These are phyloP conservation scores for Solanum commersonii DNA, from an alignment of 257 asterid species.

Conservation along the genomic window DNA sequence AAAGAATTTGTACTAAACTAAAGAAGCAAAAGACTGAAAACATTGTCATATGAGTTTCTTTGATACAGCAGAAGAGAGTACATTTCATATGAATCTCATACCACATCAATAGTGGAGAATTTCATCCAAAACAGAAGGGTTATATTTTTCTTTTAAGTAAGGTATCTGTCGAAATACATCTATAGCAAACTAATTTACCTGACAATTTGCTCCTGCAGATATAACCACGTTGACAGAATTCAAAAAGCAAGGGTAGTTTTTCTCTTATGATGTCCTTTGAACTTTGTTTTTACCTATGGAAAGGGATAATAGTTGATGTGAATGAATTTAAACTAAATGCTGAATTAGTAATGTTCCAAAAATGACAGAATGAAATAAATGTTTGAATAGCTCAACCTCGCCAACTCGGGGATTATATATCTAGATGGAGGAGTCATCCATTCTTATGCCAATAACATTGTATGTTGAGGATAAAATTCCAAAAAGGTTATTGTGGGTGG, in stretches of 20 bases:
- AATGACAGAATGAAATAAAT: background rate
- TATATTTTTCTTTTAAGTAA: background rate
- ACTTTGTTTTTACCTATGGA: slow-evolving; percentile 39
- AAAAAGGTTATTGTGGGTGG: slow-evolving; percentile 17
- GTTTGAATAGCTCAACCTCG: slow-evolving; percentile 21
- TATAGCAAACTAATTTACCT: slow-evolving; percentile 19
- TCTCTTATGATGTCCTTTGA: slow-evolving; percentile 51
- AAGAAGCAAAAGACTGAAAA: too few relatives aligned
- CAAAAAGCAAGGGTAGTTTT: slow-evolving; percentile 52
- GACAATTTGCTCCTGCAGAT: slow-evolving; percentile 60
- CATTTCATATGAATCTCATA: too few relatives aligned
- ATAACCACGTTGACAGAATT: slow-evolving; percentile 40
- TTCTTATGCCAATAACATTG: slow-evolving; percentile 51
- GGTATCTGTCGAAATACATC: background rate
- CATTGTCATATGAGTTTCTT: too few relatives aligned
- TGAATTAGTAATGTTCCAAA: background rate
- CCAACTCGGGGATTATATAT: slow-evolving; percentile 50
- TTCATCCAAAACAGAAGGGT: too few relatives aligned
- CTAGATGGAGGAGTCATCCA: slow-evolving; percentile 54
- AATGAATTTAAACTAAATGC: background rate
- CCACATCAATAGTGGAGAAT: too few relatives aligned
- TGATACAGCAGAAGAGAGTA: too few relatives aligned
- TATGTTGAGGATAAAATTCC: slow-evolving; percentile 54
- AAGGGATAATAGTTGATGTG: background rate
- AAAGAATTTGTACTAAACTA: too few relatives aligned